phyloP scores from a whole-genome alignment of 139 green algal species.

The Chlamydomonas sp. region DNA sequence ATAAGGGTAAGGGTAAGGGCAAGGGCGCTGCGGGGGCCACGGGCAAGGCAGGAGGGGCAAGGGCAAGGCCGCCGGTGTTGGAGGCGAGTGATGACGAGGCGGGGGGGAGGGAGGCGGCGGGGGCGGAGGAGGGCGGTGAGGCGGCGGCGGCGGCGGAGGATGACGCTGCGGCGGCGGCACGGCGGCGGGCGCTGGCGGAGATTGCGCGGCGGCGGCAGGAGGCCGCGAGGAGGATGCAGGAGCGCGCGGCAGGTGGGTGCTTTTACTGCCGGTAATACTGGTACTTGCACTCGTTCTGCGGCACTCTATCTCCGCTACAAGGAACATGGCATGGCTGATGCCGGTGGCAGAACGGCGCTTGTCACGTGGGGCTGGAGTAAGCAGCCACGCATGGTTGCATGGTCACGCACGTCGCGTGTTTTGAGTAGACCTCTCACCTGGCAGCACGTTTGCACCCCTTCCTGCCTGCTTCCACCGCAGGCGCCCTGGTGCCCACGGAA shows the following conservation, averaged over 20 bases:
- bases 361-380: too few species aligned
- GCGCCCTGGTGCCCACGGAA: conserved; percentile 3
- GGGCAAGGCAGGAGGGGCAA: background rate
- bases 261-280: too few species aligned
- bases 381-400: too few species aligned
- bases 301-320: too few species aligned
- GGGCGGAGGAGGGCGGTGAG: background rate
- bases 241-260: background rate
- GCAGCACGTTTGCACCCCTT: background rate
- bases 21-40: background rate
- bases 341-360: too few species aligned
- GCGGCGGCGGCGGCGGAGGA: background rate
- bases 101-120: background rate
- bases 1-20: background rate
- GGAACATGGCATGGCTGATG: too few species aligned
- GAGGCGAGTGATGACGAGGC: too few species aligned
- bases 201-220: conserved; percentile 18
- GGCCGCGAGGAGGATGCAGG: background rate
- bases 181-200: conserved; percentile 26
- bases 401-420: too few species aligned
- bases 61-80: background rate
- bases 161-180: too few species aligned
- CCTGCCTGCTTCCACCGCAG: background rate
- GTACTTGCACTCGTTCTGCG: too few species aligned
- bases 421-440: too few species aligned